Evolutionary conservation across 2,329 filamentous ascomycete species (phyloP).

Genomic region (Colletotrichum sansevieriae): DNA sequence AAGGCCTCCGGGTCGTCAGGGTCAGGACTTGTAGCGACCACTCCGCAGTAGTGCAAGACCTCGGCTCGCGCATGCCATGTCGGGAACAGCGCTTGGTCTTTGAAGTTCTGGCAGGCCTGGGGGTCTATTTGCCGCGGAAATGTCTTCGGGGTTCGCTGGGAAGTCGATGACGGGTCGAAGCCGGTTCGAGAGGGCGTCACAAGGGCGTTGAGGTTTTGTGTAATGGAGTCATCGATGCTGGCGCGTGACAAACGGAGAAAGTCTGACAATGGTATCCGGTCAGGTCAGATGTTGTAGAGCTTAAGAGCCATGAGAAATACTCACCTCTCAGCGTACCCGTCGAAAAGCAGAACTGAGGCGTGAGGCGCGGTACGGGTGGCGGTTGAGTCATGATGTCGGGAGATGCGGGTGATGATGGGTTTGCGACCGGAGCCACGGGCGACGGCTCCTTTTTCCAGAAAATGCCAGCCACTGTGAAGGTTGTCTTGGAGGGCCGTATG

Average conservation of each 20-base stretch:
- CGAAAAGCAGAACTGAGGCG: conserved; percentile 84
- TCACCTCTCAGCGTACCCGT: conserved; percentile 76
- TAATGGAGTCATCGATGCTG: conserved; percentile 92
- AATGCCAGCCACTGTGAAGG: conserved; percentile 61
- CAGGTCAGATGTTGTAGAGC: background rate
- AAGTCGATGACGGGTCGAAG: conserved; percentile 86
- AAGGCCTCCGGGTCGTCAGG: conserved; percentile 86
- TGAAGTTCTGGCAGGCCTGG: conserved; percentile 77
- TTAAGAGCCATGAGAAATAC: conserved; percentile 40
- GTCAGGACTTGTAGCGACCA: conserved; percentile 88
- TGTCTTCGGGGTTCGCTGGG: conserved; percentile 68
- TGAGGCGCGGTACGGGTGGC: conserved; percentile 66
- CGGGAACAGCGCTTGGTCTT: conserved; percentile 83
- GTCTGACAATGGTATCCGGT: conserved; percentile 66
- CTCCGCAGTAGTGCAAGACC: conserved; percentile 88
- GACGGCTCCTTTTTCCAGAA: conserved; percentile 61
- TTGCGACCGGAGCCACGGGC: conserved; percentile 54
- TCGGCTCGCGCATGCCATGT: conserved; percentile 88
- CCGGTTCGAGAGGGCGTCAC: conserved; percentile 77
- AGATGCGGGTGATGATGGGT: conserved; percentile 47
- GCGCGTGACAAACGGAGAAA: conserved; percentile 89
- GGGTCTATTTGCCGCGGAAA: conserved; percentile 68
- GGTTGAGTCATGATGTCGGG: conserved; percentile 61
- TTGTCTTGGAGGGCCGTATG: background rate
- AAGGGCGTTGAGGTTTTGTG: conserved; percentile 91